These are phyloP conservation scores for Danielia oregonensis DNA, from an alignment of 805 yeast species.

Conservation along the genomic window DNA sequence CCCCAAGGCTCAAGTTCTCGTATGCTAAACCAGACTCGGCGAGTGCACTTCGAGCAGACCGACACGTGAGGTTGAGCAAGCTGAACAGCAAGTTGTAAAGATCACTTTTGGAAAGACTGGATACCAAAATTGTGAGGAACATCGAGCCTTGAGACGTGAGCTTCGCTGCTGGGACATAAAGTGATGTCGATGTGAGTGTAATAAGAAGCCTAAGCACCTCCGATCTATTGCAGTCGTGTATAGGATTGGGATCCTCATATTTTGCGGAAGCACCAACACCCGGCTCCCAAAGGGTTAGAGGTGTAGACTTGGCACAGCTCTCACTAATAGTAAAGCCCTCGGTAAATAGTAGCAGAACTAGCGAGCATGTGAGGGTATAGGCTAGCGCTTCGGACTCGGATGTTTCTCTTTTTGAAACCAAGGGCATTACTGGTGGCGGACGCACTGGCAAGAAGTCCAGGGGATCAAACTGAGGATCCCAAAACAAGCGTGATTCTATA, in stretches of 20 bases:
- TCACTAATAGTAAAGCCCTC: conserved; percentile 50
- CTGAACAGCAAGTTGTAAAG: conserved; percentile 60
- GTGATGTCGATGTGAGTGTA: conserved; percentile 55
- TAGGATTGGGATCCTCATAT: conserved; percentile 21
- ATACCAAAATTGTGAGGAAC: conserved; percentile 54
- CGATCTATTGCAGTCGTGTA: conserved; percentile 58
- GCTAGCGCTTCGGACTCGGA: conserved; percentile 6
- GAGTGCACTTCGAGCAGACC: conserved; percentile 40
- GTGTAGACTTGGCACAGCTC: conserved; percentile 4
- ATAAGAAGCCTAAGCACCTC: conserved; percentile 64
- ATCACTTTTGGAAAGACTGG: conserved; percentile 46
- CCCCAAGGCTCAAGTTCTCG: conserved; percentile 25
- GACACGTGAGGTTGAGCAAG: conserved; percentile 57
- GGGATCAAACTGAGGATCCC: conserved; percentile 43
- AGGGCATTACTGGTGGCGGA: not conserved
- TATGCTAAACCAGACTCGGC: conserved; percentile 45
- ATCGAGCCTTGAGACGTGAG: conserved; percentile 54
- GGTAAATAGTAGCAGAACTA: conserved; percentile 50
- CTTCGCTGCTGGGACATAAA: conserved; percentile 46
- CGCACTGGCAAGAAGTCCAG: conserved; percentile 1
- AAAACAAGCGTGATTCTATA: conserved; percentile 27
- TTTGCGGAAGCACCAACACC: conserved; percentile 58
- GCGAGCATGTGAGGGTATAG: conserved; percentile 8
- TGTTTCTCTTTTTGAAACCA: not conserved
- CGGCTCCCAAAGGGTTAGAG: conserved; percentile 63